Base-by-base conservation (phyloP, 257 asterid genomes). In the Paulownia fortunei region DNA sequence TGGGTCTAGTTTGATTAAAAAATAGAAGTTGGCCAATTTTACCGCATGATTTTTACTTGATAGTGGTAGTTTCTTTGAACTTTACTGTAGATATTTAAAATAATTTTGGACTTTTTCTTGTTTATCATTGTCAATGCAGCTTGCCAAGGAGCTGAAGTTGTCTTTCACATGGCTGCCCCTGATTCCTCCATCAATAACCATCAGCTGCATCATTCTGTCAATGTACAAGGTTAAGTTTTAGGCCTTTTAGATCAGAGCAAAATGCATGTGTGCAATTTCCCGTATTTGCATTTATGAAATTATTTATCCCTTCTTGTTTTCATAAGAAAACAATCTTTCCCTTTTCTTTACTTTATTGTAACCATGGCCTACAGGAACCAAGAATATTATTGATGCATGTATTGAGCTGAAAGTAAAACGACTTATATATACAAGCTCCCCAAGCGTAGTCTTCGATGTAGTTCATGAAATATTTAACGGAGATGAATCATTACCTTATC, bases 151-250 rank as follows among this genome's bases (percentile, higher is more conserved):
- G 92, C 92, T 18, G 91, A 91, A 79, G 94, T 86, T 58, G 92
- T 91, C 67, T 91, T 91, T 69, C 97, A 91, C 86, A 91, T 91
- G 97, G 94, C 94, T 72, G 97, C 97, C 44, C 97, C 94, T 65
- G 94, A 91, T 86, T 91, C 94, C 8, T 91, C 97, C 8, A 88
- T 91, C 81, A 89, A 91, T 74, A 86, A 84, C 82, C 78, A 87
- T 77, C 84, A 87, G 88, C 86, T 89, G 82, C 94, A 89, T 73
- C 77, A 89, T 76, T 87, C 91, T 24, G 97, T 91, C 71, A 91
- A 91, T 77, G 97, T 87, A 44, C 86, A 82, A 84, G 94, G 94
- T 86, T 76, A 27, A 52, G 58, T 30, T 34, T 46, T 21, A 8
- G 39, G 73, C 19, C 18, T 15, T 44, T 13, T 51, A 34, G 37